These are phyloP conservation scores for Margaritispora aquatica DNA, from an alignment of 495 filamentous ascomycete genomes.

Conservation along the genomic window DNA sequence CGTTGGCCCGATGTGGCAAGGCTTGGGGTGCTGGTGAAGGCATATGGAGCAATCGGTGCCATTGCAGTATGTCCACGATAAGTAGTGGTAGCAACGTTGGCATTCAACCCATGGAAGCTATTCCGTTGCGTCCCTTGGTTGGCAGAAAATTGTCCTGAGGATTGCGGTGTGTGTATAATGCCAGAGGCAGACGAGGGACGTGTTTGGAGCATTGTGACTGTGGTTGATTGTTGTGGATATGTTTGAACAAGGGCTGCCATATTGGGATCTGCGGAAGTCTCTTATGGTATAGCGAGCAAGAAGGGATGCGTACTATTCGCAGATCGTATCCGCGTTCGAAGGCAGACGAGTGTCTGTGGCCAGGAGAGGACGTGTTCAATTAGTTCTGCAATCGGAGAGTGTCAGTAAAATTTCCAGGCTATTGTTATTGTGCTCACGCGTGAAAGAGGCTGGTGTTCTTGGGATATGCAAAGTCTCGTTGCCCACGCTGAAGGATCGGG, in stretches of 20 bases:
- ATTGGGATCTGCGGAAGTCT: slow-evolving; percentile 24
- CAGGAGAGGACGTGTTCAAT: background rate
- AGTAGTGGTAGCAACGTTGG: slow-evolving; percentile 43
- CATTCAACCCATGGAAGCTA: slow-evolving; percentile 50
- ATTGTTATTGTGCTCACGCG: slow-evolving; percentile 2
- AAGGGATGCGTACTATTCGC: background rate
- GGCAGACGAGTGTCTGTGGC: background rate
- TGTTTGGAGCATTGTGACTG: slow-evolving; percentile 76
- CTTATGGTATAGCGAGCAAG: background rate
- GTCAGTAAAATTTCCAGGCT: background rate
- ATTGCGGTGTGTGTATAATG: slow-evolving; percentile 49
- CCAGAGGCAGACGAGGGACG: slow-evolving; percentile 68
- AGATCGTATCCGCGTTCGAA: slow-evolving; percentile 6
- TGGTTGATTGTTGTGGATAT: slow-evolving; percentile 75
- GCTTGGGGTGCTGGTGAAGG: slow-evolving; percentile 72
- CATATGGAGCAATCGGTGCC: slow-evolving; percentile 75
- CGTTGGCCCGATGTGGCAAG: slow-evolving; percentile 54
- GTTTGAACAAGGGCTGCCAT: slow-evolving; percentile 94
- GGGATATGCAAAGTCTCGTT: slow-evolving; percentile 7
- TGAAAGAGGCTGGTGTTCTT: slow-evolving; percentile 9
- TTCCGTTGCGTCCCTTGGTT: slow-evolving; percentile 56
- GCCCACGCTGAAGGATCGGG: slow-evolving; percentile 16
- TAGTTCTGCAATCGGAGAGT: background rate
- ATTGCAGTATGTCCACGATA: slow-evolving; percentile 65
- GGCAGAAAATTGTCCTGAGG: slow-evolving; percentile 48